Evolutionary conservation across 441 rosid genomes (phyloP).

Genomic region (Melastoma candidum): DNA sequence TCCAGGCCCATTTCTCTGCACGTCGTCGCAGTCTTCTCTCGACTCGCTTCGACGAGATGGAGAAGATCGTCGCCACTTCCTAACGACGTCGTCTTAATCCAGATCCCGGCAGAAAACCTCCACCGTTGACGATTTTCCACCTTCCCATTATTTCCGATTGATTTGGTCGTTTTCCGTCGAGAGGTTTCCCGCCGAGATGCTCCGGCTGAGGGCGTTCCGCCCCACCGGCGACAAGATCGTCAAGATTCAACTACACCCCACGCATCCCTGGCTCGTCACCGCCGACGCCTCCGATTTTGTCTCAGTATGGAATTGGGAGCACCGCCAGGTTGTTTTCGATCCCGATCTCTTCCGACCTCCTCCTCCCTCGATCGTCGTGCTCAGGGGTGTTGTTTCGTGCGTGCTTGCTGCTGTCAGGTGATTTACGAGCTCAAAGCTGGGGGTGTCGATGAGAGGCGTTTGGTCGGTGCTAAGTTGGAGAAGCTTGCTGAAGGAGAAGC

Average conservation of each 20-base stretch:
- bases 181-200: conserved; percentile 22
- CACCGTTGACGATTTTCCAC: no score
- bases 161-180: no score
- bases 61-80: no score
- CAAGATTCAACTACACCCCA: conserved; percentile 89
- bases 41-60: no score
- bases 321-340: conserved; percentile 43
- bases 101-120: no score
- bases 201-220: conserved; percentile 75
- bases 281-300: conserved; percentile 88
- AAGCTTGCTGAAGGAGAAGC: conserved; percentile 97
- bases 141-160: no score
- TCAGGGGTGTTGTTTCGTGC: not conserved
- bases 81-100: no score
- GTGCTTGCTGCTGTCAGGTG: conserved; percentile 23
- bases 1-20: no score
- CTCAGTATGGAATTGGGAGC: conserved; percentile 98
- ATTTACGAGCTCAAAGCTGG: conserved; percentile 94
- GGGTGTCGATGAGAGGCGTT: conserved; percentile 92
- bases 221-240: conserved; percentile 68
- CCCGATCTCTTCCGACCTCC: not conserved
- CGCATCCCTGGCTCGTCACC: conserved; percentile 92
- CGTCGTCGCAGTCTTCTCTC: no score
- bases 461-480: conserved; percentile 95
- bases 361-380: no score